phyloP scores from a whole-genome alignment of 352 stramenopile genomes.

The Phytophthora tubulina region DNA sequence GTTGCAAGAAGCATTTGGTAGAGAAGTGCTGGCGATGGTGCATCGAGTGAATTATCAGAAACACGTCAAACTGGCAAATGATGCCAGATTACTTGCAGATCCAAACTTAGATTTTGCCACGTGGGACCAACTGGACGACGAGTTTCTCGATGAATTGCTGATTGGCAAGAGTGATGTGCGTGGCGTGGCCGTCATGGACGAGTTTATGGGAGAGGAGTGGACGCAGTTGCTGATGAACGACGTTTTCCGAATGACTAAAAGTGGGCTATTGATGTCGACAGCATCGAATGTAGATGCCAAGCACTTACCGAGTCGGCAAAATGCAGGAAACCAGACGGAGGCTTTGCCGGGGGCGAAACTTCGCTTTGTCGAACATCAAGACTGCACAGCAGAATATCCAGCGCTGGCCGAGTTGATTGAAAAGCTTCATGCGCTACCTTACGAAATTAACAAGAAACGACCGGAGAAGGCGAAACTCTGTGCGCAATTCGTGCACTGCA shows the following conservation, averaged over 20 bases:
- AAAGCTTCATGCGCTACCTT: slow-evolving; percentile 80
- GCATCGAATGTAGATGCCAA: slow-evolving; percentile 34
- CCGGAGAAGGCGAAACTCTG: slow-evolving; percentile 54
- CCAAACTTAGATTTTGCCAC: slow-evolving; percentile 59
- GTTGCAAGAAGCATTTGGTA: slow-evolving; percentile 85
- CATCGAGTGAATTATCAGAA: slow-evolving; percentile 87
- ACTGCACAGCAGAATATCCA: slow-evolving; percentile 70
- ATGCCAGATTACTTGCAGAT: slow-evolving; percentile 68
- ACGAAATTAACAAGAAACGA: slow-evolving; percentile 85
- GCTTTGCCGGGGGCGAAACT: slow-evolving; percentile 41
- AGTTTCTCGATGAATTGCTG: slow-evolving; percentile 57
- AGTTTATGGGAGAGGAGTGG: slow-evolving; percentile 88
- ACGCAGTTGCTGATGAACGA: slow-evolving; percentile 69
- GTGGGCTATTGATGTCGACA: slow-evolving; percentile 56
- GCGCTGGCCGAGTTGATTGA: slow-evolving; percentile 79
- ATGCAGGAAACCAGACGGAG: slow-evolving; percentile 11
- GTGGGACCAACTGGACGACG: slow-evolving; percentile 70
- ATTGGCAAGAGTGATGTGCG: slow-evolving; percentile 12
- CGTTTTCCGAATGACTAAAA: slow-evolving; percentile 69
- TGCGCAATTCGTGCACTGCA: slow-evolving; percentile 76
- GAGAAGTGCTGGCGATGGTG: slow-evolving; percentile 87
- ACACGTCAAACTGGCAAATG: slow-evolving; percentile 77
- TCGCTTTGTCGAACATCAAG: slow-evolving; percentile 67
- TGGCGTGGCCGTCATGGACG: slow-evolving; percentile 69
- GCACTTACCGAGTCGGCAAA: slow-evolving; percentile 26